Base-by-base conservation (phyloP, 345 rosid species). In the Sonneratia caseolaris region DNA sequence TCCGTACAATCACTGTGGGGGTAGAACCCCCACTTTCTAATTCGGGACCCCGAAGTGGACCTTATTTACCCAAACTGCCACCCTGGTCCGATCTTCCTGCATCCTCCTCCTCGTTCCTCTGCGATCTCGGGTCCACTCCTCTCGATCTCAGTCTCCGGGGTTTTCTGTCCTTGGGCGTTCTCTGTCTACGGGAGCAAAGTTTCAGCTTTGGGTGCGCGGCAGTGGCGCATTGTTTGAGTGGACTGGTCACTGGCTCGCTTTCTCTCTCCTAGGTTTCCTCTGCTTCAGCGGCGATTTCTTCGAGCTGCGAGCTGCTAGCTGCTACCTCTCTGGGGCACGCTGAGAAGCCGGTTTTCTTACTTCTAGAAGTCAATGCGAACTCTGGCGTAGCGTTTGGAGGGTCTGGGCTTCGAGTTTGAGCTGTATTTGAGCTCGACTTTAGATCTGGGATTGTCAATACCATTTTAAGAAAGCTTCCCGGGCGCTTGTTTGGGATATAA, bases 401-500 rank as follows among this genome's bases (percentile, higher is more conserved):
- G 42, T 5, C 16, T n/a, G 55, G 7, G 11, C 55, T 13, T 27
- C 59, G 66, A 38, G 73, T 1, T 37, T 32, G 49, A 10, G 43
- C 66, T 43, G 67, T 22, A 16, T 37, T 55, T 21, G n/a, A 55
- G 62, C 38, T 62, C 22, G 40, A 48, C 7, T 32, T 55, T 14
- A 69, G 70, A 68, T 82, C 77, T 77, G 75, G 66, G 62, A 64
- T 35, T 5, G 53, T 24, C 32, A 35, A 16, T 65, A 1, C 68
- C 42, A 1, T 65, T 19, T 35, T 35, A 4, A 16, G 53, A 48
- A 27, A 66, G 81, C 68, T 48, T 70, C 61, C 64, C 70, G 70
- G 74, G 74, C 40, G 48, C 68, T 71, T 73, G 68, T 76, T 68
- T 70, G 82, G 75, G 79, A 77, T 73, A 75, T 75, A 66, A 77